Evolutionary conservation across 2,329 filamentous ascomycete species (phyloP).

Genomic region (Lasiodiplodia citricola): DNA sequence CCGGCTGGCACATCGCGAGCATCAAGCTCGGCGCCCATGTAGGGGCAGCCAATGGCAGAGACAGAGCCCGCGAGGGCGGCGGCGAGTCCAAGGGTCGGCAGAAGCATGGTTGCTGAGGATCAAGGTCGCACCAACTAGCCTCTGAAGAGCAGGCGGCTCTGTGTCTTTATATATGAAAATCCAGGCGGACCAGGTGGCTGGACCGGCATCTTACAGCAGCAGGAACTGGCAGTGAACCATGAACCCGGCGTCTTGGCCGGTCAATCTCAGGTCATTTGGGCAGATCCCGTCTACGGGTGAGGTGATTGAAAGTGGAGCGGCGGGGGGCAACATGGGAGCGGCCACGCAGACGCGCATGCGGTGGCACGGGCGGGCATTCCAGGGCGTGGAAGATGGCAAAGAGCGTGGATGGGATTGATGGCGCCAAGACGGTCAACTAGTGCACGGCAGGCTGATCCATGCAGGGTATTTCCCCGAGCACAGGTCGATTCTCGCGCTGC

Average conservation of each 20-base stretch:
- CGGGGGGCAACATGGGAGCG: constrained; percentile 22
- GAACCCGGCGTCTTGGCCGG: constrained; percentile 9
- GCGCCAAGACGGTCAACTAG: constrained; percentile 2
- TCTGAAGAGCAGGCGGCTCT: constrained; percentile 5
- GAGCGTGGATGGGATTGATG: constrained; percentile 21
- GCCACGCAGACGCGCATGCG: constrained; percentile 25
- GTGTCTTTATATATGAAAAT: constrained; percentile 18
- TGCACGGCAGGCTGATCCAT: constrained; percentile 24
- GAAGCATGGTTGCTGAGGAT: constrained; percentile 15
- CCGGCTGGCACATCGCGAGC: constrained; percentile 36
- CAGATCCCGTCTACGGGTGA: constrained; percentile 24
- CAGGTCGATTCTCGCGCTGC: constrained; percentile 6
- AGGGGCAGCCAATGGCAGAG: constrained; percentile 37
- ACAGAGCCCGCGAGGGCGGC: constrained; percentile 25
- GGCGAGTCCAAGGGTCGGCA: constrained; percentile 24
- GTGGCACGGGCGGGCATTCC: constrained; percentile 23
- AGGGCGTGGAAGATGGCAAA: constrained; percentile 9
- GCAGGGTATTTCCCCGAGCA: constrained; percentile 25
- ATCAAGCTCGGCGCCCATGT: constrained; percentile 38
- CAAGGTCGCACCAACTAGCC: constrained; percentile 4
- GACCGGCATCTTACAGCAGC: constrained; percentile 13
- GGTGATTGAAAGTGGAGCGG: constrained; percentile 28
- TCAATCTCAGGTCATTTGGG: constrained; percentile 27
- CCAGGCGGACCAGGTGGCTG: constrained; percentile 10
- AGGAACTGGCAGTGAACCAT: background rate